A percentile compares a stretch with the other conserved stretches of the same genome.
Conservation (phyloP, 2,329 filamentous ascomycete species). For the Acarospora socialis region DNA sequence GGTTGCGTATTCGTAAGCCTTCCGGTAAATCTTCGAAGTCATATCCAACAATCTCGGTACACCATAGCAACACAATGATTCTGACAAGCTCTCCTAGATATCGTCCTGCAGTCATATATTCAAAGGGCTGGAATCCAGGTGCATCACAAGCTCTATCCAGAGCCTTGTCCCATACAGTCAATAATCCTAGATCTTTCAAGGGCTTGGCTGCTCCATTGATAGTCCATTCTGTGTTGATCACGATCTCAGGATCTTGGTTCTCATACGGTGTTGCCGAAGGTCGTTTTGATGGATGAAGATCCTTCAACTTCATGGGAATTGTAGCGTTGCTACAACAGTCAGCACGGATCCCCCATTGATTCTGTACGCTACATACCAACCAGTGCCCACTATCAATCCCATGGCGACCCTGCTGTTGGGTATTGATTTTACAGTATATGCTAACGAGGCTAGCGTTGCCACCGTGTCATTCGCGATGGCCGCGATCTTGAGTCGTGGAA, state of each 20-base stretch:
- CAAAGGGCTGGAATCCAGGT: constrained; percentile 67
- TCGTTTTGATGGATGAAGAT: constrained; percentile 49
- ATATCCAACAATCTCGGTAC: constrained; percentile 32
- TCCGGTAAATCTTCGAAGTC: constrained; percentile 36
- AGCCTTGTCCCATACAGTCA: constrained; percentile 55
- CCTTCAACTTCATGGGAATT: constrained; percentile 51
- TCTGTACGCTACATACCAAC: too few relatives aligned
- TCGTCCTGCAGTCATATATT: constrained; percentile 70
- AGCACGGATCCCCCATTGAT: too few relatives aligned
- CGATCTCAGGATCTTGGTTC: constrained; percentile 53
- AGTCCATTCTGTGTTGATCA: constrained; percentile 75
- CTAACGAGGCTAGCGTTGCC: constrained; percentile 62
- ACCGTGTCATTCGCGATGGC: constrained; percentile 75
- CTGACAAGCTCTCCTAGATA: constrained; percentile 66
- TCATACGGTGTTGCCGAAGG: constrained; percentile 37
- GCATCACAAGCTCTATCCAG: constrained; percentile 53
- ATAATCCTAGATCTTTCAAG: constrained; percentile 45
- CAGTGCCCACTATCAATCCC: constrained; percentile 70
- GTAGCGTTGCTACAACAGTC: too few relatives aligned
- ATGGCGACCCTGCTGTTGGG: constrained; percentile 54
- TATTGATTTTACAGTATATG: constrained; percentile 52
- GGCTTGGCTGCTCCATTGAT: constrained; percentile 62
- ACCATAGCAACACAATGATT: constrained; percentile 53
- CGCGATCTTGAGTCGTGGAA: constrained; percentile 44
- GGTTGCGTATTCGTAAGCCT: constrained; percentile 43